Evolutionary conservation across 495 filamentous ascomycete genomes (phyloP).

Genomic region (Margaritispora aquatica): DNA sequence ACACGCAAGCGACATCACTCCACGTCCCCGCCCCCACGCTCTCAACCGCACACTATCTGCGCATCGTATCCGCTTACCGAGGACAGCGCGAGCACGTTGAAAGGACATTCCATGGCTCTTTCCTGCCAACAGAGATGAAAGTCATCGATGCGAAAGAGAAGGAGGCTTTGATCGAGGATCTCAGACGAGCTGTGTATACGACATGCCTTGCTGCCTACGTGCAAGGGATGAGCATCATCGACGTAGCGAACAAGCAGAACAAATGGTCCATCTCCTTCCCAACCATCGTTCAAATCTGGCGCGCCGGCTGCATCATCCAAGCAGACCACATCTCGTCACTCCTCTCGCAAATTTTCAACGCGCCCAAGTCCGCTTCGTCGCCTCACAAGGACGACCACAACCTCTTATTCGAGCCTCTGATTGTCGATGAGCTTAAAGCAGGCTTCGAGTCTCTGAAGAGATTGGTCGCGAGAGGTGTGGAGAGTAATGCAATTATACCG

Average conservation of each 20-base stretch:
- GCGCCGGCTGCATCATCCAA: constrained; percentile 68
- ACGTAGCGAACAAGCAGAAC: constrained; percentile 51
- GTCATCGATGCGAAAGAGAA: constrained; percentile 33
- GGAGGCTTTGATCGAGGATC: constrained; percentile 47
- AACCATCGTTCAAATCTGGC: constrained; percentile 62
- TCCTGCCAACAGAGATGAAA: constrained; percentile 11
- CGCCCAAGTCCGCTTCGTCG: neutral
- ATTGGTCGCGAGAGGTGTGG: constrained; percentile 48
- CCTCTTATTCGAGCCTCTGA: constrained; percentile 40
- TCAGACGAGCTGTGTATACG: constrained; percentile 55
- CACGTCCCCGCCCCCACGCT: constrained; percentile 64
- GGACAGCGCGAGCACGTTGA: constrained; percentile 43
- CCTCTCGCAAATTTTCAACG: constrained; percentile 36
- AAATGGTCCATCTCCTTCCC: constrained; percentile 57
- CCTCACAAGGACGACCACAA: constrained; percentile 26
- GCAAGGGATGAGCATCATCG: constrained; percentile 64
- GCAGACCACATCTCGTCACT: constrained; percentile 60
- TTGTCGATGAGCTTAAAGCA: constrained; percentile 48
- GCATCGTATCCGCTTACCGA: constrained; percentile 58
- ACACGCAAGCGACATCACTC: constrained; percentile 52
- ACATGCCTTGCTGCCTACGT: constrained; percentile 58
- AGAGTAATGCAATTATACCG: constrained; percentile 59
- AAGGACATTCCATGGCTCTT: constrained; percentile 25
- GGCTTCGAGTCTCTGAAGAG: constrained; percentile 47
- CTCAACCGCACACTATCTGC: constrained; percentile 56